phyloP scores from a whole-genome alignment of 306 rosid species.

The Cucurbita argyrosperma region DNA sequence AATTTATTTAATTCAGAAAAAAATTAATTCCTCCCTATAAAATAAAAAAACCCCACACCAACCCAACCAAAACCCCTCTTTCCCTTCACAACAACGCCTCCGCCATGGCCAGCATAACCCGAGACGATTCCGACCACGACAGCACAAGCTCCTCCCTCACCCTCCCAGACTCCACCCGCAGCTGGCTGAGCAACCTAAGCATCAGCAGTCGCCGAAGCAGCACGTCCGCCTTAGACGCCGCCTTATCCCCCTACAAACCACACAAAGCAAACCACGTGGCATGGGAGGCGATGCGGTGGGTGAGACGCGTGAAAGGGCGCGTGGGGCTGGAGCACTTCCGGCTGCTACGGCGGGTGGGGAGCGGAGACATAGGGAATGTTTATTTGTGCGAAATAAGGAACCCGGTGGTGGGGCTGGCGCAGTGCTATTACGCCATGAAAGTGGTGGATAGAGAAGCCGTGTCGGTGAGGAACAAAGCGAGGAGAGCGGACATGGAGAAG shows the following conservation, averaged over 20 bases:
- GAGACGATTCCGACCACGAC: constrained; percentile 61
- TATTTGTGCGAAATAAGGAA: constrained; percentile 84
- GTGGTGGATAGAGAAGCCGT: constrained; percentile 93
- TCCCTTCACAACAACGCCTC: neutral
- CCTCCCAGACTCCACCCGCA: constrained; percentile 56
- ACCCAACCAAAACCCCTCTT: neutral
- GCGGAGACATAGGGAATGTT: constrained; percentile 86
- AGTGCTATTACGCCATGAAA: constrained; percentile 84
- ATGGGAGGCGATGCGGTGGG: constrained; percentile 75
- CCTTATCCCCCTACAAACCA: constrained; percentile 37
- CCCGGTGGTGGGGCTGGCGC: constrained; percentile 47
- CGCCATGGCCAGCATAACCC: constrained; percentile 32
- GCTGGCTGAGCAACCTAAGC: constrained; percentile 87
- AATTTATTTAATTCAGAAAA: no score
- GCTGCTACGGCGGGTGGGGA: constrained; percentile 63
- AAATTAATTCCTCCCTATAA: neutral
- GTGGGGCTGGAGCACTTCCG: constrained; percentile 73
- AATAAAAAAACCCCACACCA: neutral
- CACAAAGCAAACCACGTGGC: constrained; percentile 83
- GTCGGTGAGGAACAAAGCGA: constrained; percentile 60
- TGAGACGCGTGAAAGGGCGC: constrained; percentile 40
- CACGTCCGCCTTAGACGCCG: constrained; percentile 36
- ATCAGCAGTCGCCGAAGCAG: constrained; percentile 62
- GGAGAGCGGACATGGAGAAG: constrained; percentile 88
- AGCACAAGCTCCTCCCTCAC: constrained; percentile 77